phyloP scores from a whole-genome alignment of 2,329 filamentous ascomycete genomes.

The Phialophora verrucosa region DNA sequence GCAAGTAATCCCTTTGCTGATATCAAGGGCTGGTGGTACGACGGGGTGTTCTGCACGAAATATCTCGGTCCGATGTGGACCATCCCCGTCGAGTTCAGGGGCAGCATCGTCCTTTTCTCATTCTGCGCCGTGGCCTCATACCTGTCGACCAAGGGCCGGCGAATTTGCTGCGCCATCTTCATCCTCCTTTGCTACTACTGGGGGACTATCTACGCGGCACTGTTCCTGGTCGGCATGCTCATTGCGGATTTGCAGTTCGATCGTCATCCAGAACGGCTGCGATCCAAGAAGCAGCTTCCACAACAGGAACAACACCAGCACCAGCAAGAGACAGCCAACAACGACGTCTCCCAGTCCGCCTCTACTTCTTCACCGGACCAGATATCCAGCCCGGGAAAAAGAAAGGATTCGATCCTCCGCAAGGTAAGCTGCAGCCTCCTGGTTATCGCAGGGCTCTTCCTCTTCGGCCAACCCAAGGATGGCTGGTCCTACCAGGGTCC shows the following conservation, averaged over 20 bases:
- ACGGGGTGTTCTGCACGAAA: constrained; percentile 20
- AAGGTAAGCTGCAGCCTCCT: neutral
- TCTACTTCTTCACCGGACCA: neutral
- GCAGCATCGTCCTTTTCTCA: constrained; percentile 43
- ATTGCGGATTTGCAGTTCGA: constrained; percentile 30
- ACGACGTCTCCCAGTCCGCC: neutral
- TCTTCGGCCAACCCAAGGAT: neutral
- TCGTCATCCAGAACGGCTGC: constrained; percentile 25
- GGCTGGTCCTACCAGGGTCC: neutral
- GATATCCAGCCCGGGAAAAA: neutral
- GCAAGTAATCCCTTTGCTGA: constrained; percentile 28
- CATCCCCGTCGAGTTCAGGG: constrained; percentile 54
- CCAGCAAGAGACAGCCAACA: neutral
- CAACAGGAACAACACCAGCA: constrained; percentile 30
- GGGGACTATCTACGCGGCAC: constrained; percentile 25
- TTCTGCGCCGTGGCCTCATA: constrained; percentile 18
- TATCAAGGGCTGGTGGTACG: neutral
- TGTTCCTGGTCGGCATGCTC: constrained; percentile 29
- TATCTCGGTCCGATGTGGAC: constrained; percentile 46
- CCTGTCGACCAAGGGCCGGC: neutral
- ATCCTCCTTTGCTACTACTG: constrained; percentile 29
- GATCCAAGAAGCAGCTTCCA: constrained; percentile 45
- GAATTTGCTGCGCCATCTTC: neutral
- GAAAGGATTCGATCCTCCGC: neutral
- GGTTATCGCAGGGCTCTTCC: neutral